A percentile compares a stretch with the other conserved stretches of the same genome.
Conservation (phyloP, 2,329 filamentous ascomycete genomes). For the Aspergillus brasiliensis region DNA sequence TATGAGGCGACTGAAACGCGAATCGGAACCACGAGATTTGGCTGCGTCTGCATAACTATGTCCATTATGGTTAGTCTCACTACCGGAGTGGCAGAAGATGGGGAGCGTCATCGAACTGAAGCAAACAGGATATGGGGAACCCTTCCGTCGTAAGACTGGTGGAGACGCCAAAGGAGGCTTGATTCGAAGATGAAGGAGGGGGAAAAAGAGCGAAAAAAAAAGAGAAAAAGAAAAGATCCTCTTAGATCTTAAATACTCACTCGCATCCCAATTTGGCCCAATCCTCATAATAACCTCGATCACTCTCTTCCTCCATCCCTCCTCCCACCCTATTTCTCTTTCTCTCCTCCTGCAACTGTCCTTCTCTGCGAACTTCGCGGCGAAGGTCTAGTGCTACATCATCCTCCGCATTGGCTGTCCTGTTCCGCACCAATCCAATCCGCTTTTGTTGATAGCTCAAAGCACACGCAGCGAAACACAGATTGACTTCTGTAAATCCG, state of each 20-base stretch:
- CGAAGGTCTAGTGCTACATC: slow-evolving; percentile 3
- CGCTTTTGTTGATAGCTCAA: slow-evolving; percentile 20
- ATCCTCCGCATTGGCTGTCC: slow-evolving; percentile 8
- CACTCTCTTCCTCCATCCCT: slow-evolving; percentile 1
- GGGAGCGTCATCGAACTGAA: slow-evolving; percentile 1
- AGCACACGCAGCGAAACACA: slow-evolving; percentile 17
- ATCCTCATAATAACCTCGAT: background rate
- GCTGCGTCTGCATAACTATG: background rate
- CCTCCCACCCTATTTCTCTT: background rate
- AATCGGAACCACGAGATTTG: slow-evolving; percentile 3
- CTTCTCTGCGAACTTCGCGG: background rate
- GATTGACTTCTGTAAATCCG: slow-evolving; percentile 22
- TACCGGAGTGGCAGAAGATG: slow-evolving; percentile 3
- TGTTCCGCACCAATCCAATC: slow-evolving; percentile 9
- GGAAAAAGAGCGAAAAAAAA: slow-evolving; percentile 9
- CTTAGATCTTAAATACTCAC: slow-evolving; percentile 13
- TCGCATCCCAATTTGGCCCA: slow-evolving; percentile 4
- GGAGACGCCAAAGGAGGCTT: slow-evolving; percentile 8
- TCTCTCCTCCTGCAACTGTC: background rate
- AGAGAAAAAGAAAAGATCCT: background rate
- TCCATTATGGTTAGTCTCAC: slow-evolving; percentile 5
- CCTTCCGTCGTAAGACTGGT: slow-evolving; percentile 8
- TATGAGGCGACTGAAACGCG: background rate
- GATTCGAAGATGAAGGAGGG: slow-evolving; percentile 1
- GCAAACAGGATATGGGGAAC: slow-evolving; percentile 13